Percentiles rank a stretch among this genome's conserved stretches.
These are phyloP conservation scores for Panicum virgatum DNA, from an alignment of 202 grass and related monocot species.

Conservation along the genomic window DNA sequence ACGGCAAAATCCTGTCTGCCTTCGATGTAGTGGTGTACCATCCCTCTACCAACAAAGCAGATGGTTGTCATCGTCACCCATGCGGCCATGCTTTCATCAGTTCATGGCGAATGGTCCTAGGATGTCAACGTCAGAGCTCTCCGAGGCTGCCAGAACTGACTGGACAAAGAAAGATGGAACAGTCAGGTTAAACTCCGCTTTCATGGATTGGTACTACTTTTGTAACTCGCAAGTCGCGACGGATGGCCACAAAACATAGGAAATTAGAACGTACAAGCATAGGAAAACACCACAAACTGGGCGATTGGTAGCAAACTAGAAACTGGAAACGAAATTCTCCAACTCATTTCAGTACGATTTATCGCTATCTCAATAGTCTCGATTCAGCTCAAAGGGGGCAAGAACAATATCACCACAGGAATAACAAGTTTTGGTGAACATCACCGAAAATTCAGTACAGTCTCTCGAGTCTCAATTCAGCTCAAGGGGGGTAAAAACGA, in stretches of 20 bases:
- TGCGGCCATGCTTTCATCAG: neutral
- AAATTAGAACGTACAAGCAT: neutral
- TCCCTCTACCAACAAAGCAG: neutral
- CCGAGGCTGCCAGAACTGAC: slow-evolving; percentile 17
- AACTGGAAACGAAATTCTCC: neutral
- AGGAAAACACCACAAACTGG: neutral
- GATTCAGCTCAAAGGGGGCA: neutral
- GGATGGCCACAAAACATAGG: neutral
- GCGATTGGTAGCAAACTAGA: neutral
- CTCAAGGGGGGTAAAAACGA: slow-evolving; percentile 5
- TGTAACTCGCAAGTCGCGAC: neutral
- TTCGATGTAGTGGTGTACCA: too few relatives aligned
- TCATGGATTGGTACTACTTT: neutral
- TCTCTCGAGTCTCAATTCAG: slow-evolving; percentile 11
- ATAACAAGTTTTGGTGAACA: too few relatives aligned
- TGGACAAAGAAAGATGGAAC: neutral
- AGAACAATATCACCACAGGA: neutral
- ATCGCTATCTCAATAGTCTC: neutral
- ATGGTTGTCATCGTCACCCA: neutral
- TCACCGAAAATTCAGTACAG: neutral
- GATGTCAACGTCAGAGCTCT: neutral
- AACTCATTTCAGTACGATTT: neutral
- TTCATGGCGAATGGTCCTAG: neutral
- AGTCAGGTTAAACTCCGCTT: neutral
- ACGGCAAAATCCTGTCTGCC: neutral